Conservation (phyloP, 345 rosid species). For the Sisymbrium altissimum region DNA sequence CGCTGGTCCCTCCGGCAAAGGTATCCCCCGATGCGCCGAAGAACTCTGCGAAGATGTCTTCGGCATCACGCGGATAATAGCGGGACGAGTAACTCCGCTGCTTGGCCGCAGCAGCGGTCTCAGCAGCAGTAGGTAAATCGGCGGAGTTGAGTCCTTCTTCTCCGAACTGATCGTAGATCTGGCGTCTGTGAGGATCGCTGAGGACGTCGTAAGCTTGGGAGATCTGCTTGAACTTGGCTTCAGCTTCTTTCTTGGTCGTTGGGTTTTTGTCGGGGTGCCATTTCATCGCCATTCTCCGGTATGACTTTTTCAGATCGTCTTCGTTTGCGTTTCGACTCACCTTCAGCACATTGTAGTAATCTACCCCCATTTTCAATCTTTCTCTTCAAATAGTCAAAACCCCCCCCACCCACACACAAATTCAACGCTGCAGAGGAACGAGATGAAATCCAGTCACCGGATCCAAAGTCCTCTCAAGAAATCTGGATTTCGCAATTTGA, state of each 20-base stretch:
- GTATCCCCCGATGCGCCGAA: slow-evolving; percentile 45
- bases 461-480: neutral
- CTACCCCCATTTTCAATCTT: slow-evolving; percentile 64
- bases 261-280: slow-evolving; percentile 98
- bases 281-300: slow-evolving; percentile 74
- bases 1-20: slow-evolving; percentile 1
- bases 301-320: slow-evolving; percentile 75
- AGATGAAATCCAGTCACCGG: too few species aligned
- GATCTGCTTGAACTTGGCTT: slow-evolving; percentile 80
- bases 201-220: slow-evolving; percentile 88
- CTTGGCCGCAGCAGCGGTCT: slow-evolving; percentile 26
- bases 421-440: too few species aligned
- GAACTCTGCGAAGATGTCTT: slow-evolving; percentile 67
- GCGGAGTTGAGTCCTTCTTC: slow-evolving; percentile 60
- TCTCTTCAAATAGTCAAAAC: too few species aligned
- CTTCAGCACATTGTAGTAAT: slow-evolving; percentile 78
- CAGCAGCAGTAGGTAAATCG: slow-evolving; percentile 42
- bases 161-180: slow-evolving; percentile 81
- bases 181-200: slow-evolving; percentile 69
- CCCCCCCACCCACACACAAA: too few species aligned
- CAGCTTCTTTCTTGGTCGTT: slow-evolving; percentile 61
- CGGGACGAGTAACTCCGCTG: slow-evolving; percentile 21
- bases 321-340: slow-evolving; percentile 62
- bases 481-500: neutral
- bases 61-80: slow-evolving; percentile 60